These are phyloP conservation scores for Neofusicoccum laricinum DNA, from an alignment of 2,329 filamentous ascomycete genomes.

Conservation along the genomic window DNA sequence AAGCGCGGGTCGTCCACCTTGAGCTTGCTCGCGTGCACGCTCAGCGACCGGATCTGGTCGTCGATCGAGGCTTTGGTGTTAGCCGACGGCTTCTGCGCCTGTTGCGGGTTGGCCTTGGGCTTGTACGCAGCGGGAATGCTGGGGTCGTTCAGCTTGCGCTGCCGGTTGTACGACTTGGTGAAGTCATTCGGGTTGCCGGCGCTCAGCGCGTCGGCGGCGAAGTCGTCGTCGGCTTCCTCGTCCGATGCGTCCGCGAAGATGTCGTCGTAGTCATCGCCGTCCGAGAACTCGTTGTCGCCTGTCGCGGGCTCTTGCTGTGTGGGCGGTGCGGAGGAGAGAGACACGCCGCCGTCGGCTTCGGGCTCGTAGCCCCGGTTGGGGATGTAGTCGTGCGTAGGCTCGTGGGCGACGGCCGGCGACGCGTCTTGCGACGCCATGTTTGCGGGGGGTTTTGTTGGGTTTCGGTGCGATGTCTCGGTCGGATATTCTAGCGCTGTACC, in stretches of 20 bases:
- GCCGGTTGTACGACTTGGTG: constrained; percentile 85
- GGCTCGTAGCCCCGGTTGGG: constrained; percentile 16
- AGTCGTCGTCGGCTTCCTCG: constrained; percentile 52
- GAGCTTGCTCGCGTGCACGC: constrained; percentile 82
- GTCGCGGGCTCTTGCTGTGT: not conserved
- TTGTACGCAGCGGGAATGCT: constrained; percentile 51
- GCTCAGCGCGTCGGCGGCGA: constrained; percentile 55
- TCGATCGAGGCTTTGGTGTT: constrained; percentile 80
- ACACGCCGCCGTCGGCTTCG: constrained; percentile 3
- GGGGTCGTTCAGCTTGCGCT: constrained; percentile 63
- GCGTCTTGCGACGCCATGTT: constrained; percentile 13
- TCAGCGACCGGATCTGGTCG: constrained; percentile 82
- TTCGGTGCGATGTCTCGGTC: not conserved
- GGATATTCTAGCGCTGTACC: not conserved
- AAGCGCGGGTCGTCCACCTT: constrained; percentile 55
- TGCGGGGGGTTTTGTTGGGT: not conserved
- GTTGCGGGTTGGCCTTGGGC: constrained; percentile 71
- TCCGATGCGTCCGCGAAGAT: constrained; percentile 63
- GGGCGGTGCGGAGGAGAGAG: not conserved
- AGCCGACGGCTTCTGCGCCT: constrained; percentile 59
- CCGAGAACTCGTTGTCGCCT: not conserved
- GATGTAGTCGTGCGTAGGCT: constrained; percentile 12
- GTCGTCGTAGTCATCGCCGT: constrained; percentile 62
- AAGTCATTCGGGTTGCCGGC: constrained; percentile 63
- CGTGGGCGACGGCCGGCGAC: constrained; percentile 5